phyloP scores from a whole-genome alignment of 2,329 filamentous ascomycete genomes.

The Ophiosphaerella narmari region DNA sequence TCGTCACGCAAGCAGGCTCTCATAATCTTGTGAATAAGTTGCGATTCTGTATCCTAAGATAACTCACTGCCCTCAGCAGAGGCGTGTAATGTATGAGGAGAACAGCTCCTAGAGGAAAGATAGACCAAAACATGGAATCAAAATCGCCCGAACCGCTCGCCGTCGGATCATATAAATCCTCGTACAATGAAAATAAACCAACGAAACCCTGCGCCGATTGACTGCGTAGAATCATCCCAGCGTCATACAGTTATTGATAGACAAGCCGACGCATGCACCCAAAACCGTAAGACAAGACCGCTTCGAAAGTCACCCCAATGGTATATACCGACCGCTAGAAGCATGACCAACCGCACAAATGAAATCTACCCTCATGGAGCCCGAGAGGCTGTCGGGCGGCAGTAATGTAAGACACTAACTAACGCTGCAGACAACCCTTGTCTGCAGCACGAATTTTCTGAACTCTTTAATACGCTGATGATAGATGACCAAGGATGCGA shows the following conservation, averaged over 20 bases:
- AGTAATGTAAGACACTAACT: slow-evolving; percentile 31
- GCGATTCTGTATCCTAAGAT: slow-evolving; percentile 40
- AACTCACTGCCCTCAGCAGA: slow-evolving; percentile 44
- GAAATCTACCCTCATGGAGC: slow-evolving; percentile 47
- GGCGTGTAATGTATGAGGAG: slow-evolving; percentile 42
- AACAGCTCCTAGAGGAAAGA: slow-evolving; percentile 23
- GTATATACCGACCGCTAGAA: slow-evolving; percentile 48
- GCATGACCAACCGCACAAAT: slow-evolving; percentile 44
- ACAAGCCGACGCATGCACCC: slow-evolving; percentile 42
- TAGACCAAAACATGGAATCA: slow-evolving; percentile 38
- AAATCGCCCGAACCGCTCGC: slow-evolving; percentile 27
- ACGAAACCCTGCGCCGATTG: slow-evolving; percentile 35
- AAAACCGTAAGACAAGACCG: slow-evolving; percentile 44
- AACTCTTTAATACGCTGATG: slow-evolving; percentile 42
- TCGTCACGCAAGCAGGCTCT: too few species aligned
- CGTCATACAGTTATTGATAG: slow-evolving; percentile 45
- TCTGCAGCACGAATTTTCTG: slow-evolving; percentile 43
- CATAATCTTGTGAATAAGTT: slow-evolving; percentile 28
- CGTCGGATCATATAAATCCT: slow-evolving; percentile 32
- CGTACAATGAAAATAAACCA: slow-evolving; percentile 38
- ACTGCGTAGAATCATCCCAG: slow-evolving; percentile 47
- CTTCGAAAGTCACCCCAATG: slow-evolving; percentile 46
- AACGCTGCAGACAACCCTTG: slow-evolving; percentile 43
- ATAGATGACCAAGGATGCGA: slow-evolving; percentile 39
- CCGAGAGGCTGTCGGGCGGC: slow-evolving; percentile 31